These are phyloP conservation scores for Rhizopogon rudus DNA, from an alignment of 768 basidiomycete species.

Conservation along the genomic window DNA sequence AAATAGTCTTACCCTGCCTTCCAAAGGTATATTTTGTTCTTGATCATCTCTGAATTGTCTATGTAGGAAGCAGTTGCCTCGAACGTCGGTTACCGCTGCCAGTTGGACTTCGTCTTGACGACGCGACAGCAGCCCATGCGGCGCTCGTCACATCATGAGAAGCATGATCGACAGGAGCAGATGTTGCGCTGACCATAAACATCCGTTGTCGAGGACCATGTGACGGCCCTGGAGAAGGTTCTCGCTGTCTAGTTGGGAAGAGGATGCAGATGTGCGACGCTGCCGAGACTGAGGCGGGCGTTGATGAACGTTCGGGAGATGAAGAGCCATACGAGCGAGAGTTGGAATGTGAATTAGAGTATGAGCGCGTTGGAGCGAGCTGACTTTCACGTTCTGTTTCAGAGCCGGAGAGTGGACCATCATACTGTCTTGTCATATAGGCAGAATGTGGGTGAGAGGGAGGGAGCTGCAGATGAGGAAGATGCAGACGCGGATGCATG, in stretches of 20 bases:
- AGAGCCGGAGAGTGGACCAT: conserved; percentile 58
- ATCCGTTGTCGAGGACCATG: conserved; percentile 38
- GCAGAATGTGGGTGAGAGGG: conserved; percentile 25
- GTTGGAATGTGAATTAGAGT: conserved; percentile 22
- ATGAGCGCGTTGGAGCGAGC: conserved; percentile 18
- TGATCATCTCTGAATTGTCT: conserved; percentile 38
- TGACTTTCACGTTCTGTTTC: conserved; percentile 75
- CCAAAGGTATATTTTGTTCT: conserved; percentile 25
- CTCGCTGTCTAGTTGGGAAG: conserved; percentile 37
- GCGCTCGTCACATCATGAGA: conserved; percentile 43
- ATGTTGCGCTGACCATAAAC: conserved; percentile 31
- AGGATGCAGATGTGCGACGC: conserved; percentile 45
- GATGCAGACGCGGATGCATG: conserved; percentile 28
- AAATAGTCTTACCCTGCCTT: conserved; percentile 29
- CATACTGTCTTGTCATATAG: conserved; percentile 23
- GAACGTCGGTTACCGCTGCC: conserved; percentile 33
- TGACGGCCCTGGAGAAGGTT: conserved; percentile 35
- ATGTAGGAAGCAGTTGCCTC: conserved; percentile 45
- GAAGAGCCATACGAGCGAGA: conserved; percentile 29
- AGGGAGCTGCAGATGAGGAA: conserved; percentile 18
- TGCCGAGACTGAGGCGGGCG: conserved; percentile 28
- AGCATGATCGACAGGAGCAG: conserved; percentile 18
- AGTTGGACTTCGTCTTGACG: conserved; percentile 15
- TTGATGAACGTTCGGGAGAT: conserved; percentile 32
- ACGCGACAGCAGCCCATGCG: conserved; percentile 22